Conservation (phyloP, 2,329 filamentous ascomycete species). For the Esteya vermicola region DNA sequence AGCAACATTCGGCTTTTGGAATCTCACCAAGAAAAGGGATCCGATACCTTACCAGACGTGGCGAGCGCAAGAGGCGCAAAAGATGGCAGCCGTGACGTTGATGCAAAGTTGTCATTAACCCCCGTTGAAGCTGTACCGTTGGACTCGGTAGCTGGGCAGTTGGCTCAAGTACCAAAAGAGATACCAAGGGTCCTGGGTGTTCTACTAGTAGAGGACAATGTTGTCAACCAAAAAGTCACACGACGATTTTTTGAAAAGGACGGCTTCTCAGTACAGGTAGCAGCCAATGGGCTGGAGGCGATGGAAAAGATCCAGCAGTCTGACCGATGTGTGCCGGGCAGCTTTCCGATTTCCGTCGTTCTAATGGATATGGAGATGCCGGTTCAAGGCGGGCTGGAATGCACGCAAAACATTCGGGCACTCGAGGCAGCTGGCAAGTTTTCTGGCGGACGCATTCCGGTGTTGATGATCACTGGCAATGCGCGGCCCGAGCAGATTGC, state of each 20-base stretch:
- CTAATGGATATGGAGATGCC: slow-evolving; percentile 72
- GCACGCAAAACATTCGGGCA: slow-evolving; percentile 48
- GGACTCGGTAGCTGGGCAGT: too few relatives aligned
- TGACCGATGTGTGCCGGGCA: slow-evolving; percentile 9
- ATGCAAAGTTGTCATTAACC: too few relatives aligned
- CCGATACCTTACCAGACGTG: too few relatives aligned
- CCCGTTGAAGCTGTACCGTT: too few relatives aligned
- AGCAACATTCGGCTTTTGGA: too few relatives aligned
- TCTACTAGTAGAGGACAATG: slow-evolving; percentile 46
- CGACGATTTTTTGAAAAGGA: slow-evolving; percentile 33
- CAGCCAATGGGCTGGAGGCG: slow-evolving; percentile 42
- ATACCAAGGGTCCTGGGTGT: slow-evolving; percentile 24
- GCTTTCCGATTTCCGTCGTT: slow-evolving; percentile 40
- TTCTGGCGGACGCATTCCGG: slow-evolving; percentile 38
- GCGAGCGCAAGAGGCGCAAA: too few relatives aligned
- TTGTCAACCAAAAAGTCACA: slow-evolving; percentile 44
- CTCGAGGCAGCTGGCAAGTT: slow-evolving; percentile 41
- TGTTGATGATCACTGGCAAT: slow-evolving; percentile 55
- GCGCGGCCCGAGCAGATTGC: slow-evolving; percentile 47
- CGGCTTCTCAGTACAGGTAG: slow-evolving; percentile 36
- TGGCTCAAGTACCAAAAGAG: slow-evolving; percentile 2
- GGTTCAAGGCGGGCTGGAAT: slow-evolving; percentile 55
- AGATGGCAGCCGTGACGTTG: too few relatives aligned
- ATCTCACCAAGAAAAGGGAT: too few relatives aligned
- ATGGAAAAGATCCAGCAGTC: slow-evolving; percentile 29